These are phyloP conservation scores for Oldenlandia corymbosa DNA, from an alignment of 257 asterid genomes.

Conservation along the genomic window DNA sequence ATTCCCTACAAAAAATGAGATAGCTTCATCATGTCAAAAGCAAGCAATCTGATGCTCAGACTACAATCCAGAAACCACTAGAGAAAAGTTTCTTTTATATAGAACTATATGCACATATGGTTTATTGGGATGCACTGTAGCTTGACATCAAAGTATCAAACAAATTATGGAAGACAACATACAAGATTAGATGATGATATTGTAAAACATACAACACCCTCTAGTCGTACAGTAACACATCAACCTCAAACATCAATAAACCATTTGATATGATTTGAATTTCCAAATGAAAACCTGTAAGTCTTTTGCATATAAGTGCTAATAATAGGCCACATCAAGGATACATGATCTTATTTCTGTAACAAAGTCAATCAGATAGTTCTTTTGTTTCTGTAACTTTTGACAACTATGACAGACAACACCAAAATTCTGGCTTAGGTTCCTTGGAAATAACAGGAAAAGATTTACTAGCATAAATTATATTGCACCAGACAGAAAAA, in stretches of 20 bases:
- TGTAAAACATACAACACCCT: neutral
- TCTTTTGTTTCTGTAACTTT: neutral
- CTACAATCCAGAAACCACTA: neutral
- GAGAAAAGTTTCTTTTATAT: neutral
- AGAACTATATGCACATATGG: neutral
- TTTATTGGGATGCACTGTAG: neutral
- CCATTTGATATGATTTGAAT: neutral
- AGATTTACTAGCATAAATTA: no score
- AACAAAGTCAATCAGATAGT: neutral
- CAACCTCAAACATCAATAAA: neutral
- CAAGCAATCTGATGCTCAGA: no score
- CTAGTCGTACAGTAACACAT: neutral
- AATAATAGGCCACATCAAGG: neutral
- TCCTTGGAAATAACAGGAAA: no score
- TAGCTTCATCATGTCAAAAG: neutral
- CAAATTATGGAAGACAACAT: neutral
- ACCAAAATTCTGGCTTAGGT: no score
- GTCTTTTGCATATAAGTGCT: neutral
- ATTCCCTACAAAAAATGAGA: constrained; percentile 56
- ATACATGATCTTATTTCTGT: neutral
- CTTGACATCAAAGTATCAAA: neutral
- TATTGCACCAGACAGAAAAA: neutral
- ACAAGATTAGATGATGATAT: neutral
- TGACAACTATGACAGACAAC: neutral
- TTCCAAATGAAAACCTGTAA: neutral